Evolutionary conservation across 306 rosid species (phyloP).

Genomic region (Carpinus fangiana): DNA sequence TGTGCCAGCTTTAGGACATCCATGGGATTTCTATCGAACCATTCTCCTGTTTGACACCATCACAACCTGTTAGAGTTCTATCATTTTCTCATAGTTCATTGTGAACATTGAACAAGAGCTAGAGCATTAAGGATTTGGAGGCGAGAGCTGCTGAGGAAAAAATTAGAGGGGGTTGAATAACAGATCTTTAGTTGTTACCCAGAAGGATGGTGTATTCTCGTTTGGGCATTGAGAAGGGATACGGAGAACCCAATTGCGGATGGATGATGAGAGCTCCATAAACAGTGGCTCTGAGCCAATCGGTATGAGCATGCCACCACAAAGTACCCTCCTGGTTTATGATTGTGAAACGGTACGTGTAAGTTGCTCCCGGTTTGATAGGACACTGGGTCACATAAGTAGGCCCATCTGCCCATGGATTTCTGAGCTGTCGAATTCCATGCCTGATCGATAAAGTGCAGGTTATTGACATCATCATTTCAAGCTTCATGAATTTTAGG

Average conservation of each 20-base stretch:
- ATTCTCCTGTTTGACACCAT: slow-evolving; percentile 66
- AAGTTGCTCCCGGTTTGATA: slow-evolving; percentile 80
- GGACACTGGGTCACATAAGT: slow-evolving; percentile 87
- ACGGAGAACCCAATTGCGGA: slow-evolving; percentile 68
- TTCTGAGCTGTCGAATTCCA: slow-evolving; percentile 74
- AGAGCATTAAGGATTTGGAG: not conserved
- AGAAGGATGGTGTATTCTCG: slow-evolving; percentile 67
- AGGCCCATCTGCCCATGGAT: slow-evolving; percentile 99
- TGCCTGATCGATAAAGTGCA: slow-evolving; percentile 56
- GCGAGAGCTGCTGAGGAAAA: not conserved
- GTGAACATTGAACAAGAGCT: not conserved
- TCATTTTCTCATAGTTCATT: slow-evolving; percentile 10
- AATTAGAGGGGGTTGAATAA: not conserved
- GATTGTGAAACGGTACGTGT: slow-evolving; percentile 87
- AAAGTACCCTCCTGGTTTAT: slow-evolving; percentile 81
- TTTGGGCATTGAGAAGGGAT: slow-evolving; percentile 79
- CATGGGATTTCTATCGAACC: slow-evolving; percentile 80
- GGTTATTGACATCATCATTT: slow-evolving; percentile 10
- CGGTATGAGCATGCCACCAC: slow-evolving; percentile 98
- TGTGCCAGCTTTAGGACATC: slow-evolving; percentile 56
- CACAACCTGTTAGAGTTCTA: slow-evolving; percentile 22
- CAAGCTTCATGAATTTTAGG: slow-evolving; percentile 10
- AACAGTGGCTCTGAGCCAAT: slow-evolving; percentile 88
- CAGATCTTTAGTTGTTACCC: slow-evolving; percentile 43
- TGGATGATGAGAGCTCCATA: slow-evolving; percentile 81